Evolutionary conservation across 202 grass and related monocot species (phyloP).

Genomic region (Schoenoplectus tabernaemontani): DNA sequence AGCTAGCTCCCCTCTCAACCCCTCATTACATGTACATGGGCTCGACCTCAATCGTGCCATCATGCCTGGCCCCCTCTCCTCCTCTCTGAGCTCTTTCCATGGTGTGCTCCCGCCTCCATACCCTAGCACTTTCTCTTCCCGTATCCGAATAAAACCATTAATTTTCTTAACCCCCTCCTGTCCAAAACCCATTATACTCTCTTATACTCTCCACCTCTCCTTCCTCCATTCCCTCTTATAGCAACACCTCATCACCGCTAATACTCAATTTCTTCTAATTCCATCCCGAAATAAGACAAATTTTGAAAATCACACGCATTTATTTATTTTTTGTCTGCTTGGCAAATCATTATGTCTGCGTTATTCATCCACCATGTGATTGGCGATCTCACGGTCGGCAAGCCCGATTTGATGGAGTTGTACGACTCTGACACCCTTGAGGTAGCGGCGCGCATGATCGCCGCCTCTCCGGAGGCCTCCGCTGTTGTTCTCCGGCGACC

Average conservation of each 20-base stretch:
- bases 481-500: slow-evolving; percentile 51
- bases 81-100: slow-evolving; percentile 26
- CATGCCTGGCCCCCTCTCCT: slow-evolving; percentile 26
- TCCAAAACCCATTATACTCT: slow-evolving; percentile 32
- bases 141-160: neutral
- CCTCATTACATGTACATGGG: neutral
- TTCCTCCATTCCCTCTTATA: slow-evolving; percentile 88
- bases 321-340: too few species aligned
- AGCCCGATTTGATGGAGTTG: slow-evolving; percentile 62
- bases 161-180: slow-evolving; percentile 1
- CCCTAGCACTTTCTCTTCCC: too few species aligned
- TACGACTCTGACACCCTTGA: slow-evolving; percentile 60
- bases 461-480: slow-evolving; percentile 52
- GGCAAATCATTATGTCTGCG: slow-evolving; percentile 59
- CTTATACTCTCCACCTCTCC: slow-evolving; percentile 63
- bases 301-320: neutral
- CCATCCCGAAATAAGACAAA: too few species aligned
- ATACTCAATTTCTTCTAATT: neutral
- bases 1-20: neutral
- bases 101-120: slow-evolving; percentile 13
- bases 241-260: neutral
- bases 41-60: neutral
- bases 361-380: slow-evolving; percentile 92
- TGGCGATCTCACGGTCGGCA: slow-evolving; percentile 80
- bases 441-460: slow-evolving; percentile 60